A percentile compares a stretch with the other conserved stretches of the same genome.
Evolutionary conservation across 1,284 basidiomycete species (phyloP).

Genomic region (Golubevia pallescens): DNA sequence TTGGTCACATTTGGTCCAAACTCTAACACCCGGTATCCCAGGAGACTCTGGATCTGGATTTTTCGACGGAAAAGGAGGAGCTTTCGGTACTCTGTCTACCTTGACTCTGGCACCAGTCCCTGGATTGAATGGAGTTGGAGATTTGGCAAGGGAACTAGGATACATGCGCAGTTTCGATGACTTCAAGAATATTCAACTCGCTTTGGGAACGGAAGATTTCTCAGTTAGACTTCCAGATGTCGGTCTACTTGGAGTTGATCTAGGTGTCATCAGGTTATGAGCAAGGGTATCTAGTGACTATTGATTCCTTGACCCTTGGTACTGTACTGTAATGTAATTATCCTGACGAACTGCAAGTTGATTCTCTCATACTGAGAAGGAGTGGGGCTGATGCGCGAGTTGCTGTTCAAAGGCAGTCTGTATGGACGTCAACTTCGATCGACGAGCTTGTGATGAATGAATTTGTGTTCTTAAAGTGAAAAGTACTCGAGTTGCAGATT

Average conservation of each 20-base stretch:
- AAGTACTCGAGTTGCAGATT: too few relatives aligned
- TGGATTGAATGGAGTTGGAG: constrained; percentile 30
- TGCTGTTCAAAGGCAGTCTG: too few relatives aligned
- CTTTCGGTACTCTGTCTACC: constrained; percentile 33
- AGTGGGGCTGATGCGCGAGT: too few relatives aligned
- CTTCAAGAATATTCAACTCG: constrained; percentile 30
- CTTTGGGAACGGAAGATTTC: constrained; percentile 29
- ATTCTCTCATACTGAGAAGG: too few relatives aligned
- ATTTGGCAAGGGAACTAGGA: constrained; percentile 25
- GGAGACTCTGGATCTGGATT: constrained; percentile 36
- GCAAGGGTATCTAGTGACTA: too few relatives aligned
- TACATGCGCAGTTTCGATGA: constrained; percentile 26
- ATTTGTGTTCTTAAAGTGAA: too few relatives aligned
- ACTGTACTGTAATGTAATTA: too few relatives aligned
- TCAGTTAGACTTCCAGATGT: constrained; percentile 22
- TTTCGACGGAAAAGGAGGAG: constrained; percentile 27
- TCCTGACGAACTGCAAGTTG: too few relatives aligned
- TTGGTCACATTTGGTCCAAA: constrained; percentile 32
- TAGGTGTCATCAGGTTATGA: not conserved
- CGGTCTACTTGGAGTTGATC: not conserved
- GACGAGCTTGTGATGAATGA: too few relatives aligned
- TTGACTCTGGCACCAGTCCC: constrained; percentile 33
- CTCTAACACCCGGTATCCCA: constrained; percentile 31
- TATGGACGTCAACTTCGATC: too few relatives aligned
- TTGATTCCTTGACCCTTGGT: too few relatives aligned